Conservation (phyloP, 345 rosid genomes). For the Euphorbia lathyris region DNA sequence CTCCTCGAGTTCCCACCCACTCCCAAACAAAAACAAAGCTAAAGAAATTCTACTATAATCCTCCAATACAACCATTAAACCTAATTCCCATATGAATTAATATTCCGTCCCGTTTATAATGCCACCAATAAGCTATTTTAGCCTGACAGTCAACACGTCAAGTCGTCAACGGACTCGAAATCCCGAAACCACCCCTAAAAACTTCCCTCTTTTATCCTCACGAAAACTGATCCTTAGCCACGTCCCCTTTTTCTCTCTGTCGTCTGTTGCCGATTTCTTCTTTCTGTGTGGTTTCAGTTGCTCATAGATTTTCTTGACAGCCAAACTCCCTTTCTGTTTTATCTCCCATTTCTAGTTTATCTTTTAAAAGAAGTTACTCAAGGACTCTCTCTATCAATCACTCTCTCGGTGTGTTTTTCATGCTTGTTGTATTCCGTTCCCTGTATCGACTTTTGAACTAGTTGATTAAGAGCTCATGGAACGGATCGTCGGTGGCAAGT, state of each 20-base stretch:
- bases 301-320: constrained; percentile 3
- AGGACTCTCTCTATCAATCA: not conserved
- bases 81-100: no score
- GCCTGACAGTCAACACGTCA: constrained; percentile 1
- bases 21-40: no score
- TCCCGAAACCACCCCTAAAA: constrained; percentile 28
- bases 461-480: constrained; percentile 31
- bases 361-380: no score
- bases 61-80: no score
- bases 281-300: constrained; percentile 26
- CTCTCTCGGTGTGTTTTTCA: not conserved
- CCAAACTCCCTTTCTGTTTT: no score
- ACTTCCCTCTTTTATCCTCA: constrained; percentile 15
- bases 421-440: not conserved
- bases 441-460: not conserved
- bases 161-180: constrained; percentile 3
- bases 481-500: constrained; percentile 83
- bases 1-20: no score
- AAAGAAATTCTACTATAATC: no score
- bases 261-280: constrained; percentile 11
- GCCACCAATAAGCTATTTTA: not conserved
- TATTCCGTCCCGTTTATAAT: no score
- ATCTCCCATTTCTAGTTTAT: not conserved
- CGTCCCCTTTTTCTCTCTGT: not conserved
- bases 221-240: not conserved